Base-by-base conservation (phyloP, 2,329 filamentous ascomycete genomes). In the Onygenales sp. region DNA sequence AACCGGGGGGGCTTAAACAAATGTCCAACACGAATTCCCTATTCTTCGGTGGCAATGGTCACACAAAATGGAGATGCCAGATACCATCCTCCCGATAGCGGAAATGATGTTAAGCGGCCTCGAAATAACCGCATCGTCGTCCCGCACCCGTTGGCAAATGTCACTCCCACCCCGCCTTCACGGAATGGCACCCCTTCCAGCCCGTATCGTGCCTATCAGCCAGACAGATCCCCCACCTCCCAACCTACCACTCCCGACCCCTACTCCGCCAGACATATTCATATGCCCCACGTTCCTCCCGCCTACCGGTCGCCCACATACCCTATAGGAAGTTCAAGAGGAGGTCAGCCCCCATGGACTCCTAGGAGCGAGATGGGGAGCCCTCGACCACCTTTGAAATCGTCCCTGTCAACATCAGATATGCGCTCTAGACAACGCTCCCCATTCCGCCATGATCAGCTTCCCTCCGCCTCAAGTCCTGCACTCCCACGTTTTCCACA, bases 21-120 rank as follows among this genome's bases (percentile, higher is more conserved):
- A 72, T 72, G 69, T 71, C 66, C 68, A 68, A 60, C 66, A 61
- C 61, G 64, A 62, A 61, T 64, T 66, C 63, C 60, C 58, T 65
- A 55, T 59, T 61, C 62, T 58, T 55, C 62, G 62, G 69, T 72
- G 70, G 68, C 69, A 67, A 72, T 72, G 70, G 69, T 71, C 70
- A 71, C 68, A 67, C 68, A 66, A 65, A 66, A 67, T 69, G 68
- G 64, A 63, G 64, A 62, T 56, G 57, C 61, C 65, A 66, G 62
- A 60, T 67, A 64, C 60, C 63, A 63, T 58, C 63, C 64, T 57
- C 61, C 61, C 55, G 54, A 59, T 58, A 64, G 58, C 63, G 63
- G 66, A 56, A 63, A 64, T 55, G 42, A 46, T 42, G 42, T 43
- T 35, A 44, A 43, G 44, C 33, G 47, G 11, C 45, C 55, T 52